Evolutionary conservation across 2,329 filamentous ascomycete genomes (phyloP).

Genomic region (Hortaea werneckii): DNA sequence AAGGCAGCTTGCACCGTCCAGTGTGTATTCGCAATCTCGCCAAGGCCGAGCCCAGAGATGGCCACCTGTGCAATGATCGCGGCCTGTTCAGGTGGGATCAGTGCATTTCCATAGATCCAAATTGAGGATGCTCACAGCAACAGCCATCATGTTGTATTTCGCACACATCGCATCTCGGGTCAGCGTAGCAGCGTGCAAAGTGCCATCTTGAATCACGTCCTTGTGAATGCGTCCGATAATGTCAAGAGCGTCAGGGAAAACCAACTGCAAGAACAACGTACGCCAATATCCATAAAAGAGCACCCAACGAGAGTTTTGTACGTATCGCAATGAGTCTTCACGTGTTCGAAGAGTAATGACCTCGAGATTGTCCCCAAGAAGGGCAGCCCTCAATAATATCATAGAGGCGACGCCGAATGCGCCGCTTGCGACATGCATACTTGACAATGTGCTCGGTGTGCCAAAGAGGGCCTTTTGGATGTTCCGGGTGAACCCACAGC

Average conservation of each 20-base stretch:
- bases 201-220: neutral
- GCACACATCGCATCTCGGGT: neutral
- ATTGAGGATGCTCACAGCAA: neutral
- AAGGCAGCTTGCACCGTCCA: neutral
- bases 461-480: too few relatives aligned
- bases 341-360: too few relatives aligned
- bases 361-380: too few relatives aligned
- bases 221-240: neutral
- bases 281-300: neutral
- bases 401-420: too few relatives aligned
- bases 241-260: neutral
- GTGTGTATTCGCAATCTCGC: neutral
- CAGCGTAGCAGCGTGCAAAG: neutral
- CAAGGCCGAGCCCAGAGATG: neutral
- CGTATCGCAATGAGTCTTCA: too few relatives aligned
- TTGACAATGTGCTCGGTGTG: too few relatives aligned
- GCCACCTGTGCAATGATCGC: neutral
- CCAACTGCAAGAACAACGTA: neutral
- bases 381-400: too few relatives aligned
- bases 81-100: too few relatives aligned
- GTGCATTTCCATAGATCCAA: too few relatives aligned
- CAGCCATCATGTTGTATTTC: neutral
- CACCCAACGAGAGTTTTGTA: too few relatives aligned
- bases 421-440: too few relatives aligned
- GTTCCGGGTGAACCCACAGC: too few relatives aligned